Evolutionary conservation across 495 filamentous ascomycete genomes (phyloP).

Genomic region (Rhypophila decipiens): DNA sequence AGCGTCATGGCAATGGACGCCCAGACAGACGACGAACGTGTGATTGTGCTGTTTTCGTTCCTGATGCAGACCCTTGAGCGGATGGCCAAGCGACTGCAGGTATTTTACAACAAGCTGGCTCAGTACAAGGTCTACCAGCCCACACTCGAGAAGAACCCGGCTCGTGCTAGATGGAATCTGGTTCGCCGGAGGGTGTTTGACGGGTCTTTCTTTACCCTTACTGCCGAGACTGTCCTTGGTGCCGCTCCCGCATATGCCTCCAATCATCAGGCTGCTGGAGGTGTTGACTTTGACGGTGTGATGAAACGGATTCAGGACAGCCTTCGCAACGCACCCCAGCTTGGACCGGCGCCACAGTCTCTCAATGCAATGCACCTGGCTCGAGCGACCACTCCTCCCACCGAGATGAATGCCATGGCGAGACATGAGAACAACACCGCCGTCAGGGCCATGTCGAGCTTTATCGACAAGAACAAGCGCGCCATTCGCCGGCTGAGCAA

Average conservation of each 20-base stretch:
- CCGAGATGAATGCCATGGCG: constrained; percentile 25
- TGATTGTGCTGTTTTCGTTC: constrained; percentile 37
- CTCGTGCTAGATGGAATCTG: constrained; percentile 40
- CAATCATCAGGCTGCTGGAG: constrained; percentile 18
- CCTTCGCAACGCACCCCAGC: constrained; percentile 14
- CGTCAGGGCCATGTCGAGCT: constrained; percentile 36
- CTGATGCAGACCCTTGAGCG: constrained; percentile 44
- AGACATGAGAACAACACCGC: constrained; percentile 36
- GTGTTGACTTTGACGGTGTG: constrained; percentile 39
- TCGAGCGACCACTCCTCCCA: constrained; percentile 21
- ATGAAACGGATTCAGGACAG: constrained; percentile 34
- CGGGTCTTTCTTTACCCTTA: constrained; percentile 42
- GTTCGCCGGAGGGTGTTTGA: constrained; percentile 37
- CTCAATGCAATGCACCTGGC: constrained; percentile 35
- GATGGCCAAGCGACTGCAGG: constrained; percentile 39
- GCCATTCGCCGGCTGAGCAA: constrained; percentile 41
- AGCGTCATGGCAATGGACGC: constrained; percentile 26
- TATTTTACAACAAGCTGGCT: constrained; percentile 41
- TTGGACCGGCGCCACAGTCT: constrained; percentile 17
- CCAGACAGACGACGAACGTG: constrained; percentile 17
- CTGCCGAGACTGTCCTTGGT: constrained; percentile 30
- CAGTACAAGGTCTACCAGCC: constrained; percentile 39
- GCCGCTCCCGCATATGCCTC: constrained; percentile 23
- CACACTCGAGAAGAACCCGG: constrained; percentile 42
- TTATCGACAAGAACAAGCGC: constrained; percentile 41